A percentile compares a stretch with the other conserved stretches of the same genome.
Conservation (phyloP, 805 yeast species). For the Ogataea dorogensis region DNA sequence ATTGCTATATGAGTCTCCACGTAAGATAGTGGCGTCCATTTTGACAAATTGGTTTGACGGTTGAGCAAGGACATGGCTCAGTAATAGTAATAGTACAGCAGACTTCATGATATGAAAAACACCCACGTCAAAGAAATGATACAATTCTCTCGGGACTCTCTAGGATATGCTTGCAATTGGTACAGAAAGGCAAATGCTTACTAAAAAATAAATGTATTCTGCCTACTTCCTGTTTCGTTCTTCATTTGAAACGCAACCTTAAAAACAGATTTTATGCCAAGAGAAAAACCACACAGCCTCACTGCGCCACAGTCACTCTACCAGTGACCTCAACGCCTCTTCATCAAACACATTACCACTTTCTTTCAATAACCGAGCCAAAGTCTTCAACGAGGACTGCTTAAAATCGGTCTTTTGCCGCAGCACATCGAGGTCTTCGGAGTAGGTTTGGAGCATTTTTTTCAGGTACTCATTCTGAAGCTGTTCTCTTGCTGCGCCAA, state of each 20-base stretch:
- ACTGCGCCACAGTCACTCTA: constrained; percentile 8
- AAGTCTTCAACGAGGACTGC: constrained; percentile 47
- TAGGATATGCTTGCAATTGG: too few species aligned
- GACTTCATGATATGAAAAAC: constrained; percentile 5
- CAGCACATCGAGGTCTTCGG: constrained; percentile 58
- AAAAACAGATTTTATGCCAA: too few species aligned
- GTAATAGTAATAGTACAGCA: constrained; percentile 1
- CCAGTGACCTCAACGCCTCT: constrained; percentile 39
- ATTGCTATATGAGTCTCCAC: constrained; percentile 18
- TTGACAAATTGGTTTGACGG: constrained; percentile 13
- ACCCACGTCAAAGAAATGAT: too few species aligned
- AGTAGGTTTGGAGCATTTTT: constrained; percentile 56
- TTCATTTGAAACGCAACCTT: background rate
- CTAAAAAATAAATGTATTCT: constrained; percentile 3
- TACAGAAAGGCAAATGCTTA: too few species aligned
- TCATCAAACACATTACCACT: constrained; percentile 60
- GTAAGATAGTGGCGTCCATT: constrained; percentile 21
- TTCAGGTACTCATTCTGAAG: constrained; percentile 51
- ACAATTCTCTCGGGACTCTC: too few species aligned
- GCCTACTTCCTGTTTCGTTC: background rate
- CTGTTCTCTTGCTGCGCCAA: constrained; percentile 34
- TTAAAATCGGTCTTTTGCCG: constrained; percentile 65
- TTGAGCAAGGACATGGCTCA: constrained; percentile 5
- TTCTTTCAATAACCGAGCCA: constrained; percentile 58
- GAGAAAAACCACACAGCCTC: constrained; percentile 4